Conservation (phyloP, 2,329 filamentous ascomycete genomes). For the Colletotrichum tofieldiae region DNA sequence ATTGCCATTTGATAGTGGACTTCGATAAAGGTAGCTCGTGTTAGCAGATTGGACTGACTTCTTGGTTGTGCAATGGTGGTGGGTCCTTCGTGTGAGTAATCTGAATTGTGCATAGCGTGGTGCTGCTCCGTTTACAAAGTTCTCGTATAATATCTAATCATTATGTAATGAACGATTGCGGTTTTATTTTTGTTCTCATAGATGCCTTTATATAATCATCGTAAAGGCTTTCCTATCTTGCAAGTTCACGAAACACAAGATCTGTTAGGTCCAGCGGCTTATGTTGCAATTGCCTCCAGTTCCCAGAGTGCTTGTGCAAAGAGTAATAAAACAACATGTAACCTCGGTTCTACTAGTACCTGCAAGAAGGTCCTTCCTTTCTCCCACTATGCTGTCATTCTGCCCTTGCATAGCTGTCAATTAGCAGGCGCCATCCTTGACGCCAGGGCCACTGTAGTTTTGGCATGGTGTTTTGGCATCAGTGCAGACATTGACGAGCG, state of each 20-base stretch:
- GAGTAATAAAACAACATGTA: too few relatives aligned
- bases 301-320: too few relatives aligned
- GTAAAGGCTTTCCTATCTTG: too few relatives aligned
- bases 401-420: not conserved
- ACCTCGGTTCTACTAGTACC: too few relatives aligned
- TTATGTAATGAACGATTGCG: too few relatives aligned
- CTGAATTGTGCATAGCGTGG: not conserved
- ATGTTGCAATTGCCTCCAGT: too few relatives aligned
- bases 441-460: slow-evolving; percentile 43
- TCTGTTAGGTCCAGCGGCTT: too few relatives aligned
- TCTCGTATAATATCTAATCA: not conserved
- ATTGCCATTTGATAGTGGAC: slow-evolving; percentile 34
- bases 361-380: not conserved
- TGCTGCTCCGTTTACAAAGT: not conserved
- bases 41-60: not conserved
- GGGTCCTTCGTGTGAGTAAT: not conserved
- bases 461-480: slow-evolving; percentile 45
- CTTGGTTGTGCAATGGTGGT: too few relatives aligned
- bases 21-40: not conserved
- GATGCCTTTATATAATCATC: too few relatives aligned
- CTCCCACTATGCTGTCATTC: not conserved
- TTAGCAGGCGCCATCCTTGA: slow-evolving; percentile 40
- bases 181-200: too few relatives aligned
- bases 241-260: too few relatives aligned
- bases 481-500: slow-evolving; percentile 44